Percentiles rank a stretch among this genome's conserved stretches.
Evolutionary conservation across 2,329 filamentous ascomycete species (phyloP).

Genomic region (Aspergillus fructus): DNA sequence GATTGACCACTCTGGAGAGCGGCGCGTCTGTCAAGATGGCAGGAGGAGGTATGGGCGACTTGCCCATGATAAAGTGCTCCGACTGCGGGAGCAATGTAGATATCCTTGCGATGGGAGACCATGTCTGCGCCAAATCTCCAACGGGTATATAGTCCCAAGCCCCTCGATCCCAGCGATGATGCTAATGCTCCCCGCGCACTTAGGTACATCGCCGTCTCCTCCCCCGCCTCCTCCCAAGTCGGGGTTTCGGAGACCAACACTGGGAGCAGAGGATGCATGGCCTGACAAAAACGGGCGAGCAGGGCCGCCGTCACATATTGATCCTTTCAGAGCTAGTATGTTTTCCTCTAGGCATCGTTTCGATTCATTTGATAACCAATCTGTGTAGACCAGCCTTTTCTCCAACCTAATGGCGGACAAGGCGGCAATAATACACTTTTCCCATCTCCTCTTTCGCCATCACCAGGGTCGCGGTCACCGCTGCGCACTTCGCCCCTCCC

Average conservation of each 20-base stretch:
- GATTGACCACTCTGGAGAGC: slow-evolving; percentile 35
- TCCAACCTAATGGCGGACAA: slow-evolving; percentile 55
- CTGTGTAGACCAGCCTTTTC: slow-evolving; percentile 40
- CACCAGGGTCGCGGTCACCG: slow-evolving; percentile 46
- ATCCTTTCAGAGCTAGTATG: slow-evolving; percentile 60
- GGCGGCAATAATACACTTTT: slow-evolving; percentile 62
- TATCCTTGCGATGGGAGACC: slow-evolving; percentile 82
- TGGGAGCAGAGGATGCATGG: slow-evolving; percentile 21
- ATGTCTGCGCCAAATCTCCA: slow-evolving; percentile 61
- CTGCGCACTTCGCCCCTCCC: slow-evolving; percentile 41
- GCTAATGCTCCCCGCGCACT: slow-evolving; percentile 7
- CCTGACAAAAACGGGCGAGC: slow-evolving; percentile 45
- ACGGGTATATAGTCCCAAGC: background rate
- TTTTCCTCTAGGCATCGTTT: slow-evolving; percentile 11
- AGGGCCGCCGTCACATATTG: slow-evolving; percentile 54
- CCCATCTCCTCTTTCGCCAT: slow-evolving; percentile 63
- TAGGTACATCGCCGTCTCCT: slow-evolving; percentile 15
- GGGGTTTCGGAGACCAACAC: slow-evolving; percentile 24
- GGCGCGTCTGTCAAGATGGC: slow-evolving; percentile 34
- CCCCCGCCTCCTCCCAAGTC: slow-evolving; percentile 30
- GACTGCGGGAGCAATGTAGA: slow-evolving; percentile 75
- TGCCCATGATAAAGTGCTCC: slow-evolving; percentile 87
- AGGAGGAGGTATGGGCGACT: slow-evolving; percentile 62
- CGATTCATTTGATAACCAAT: slow-evolving; percentile 2
- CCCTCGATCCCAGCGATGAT: background rate